Conservation (phyloP, 768 basidiomycete genomes). For the Pisolithus marmoratus region DNA sequence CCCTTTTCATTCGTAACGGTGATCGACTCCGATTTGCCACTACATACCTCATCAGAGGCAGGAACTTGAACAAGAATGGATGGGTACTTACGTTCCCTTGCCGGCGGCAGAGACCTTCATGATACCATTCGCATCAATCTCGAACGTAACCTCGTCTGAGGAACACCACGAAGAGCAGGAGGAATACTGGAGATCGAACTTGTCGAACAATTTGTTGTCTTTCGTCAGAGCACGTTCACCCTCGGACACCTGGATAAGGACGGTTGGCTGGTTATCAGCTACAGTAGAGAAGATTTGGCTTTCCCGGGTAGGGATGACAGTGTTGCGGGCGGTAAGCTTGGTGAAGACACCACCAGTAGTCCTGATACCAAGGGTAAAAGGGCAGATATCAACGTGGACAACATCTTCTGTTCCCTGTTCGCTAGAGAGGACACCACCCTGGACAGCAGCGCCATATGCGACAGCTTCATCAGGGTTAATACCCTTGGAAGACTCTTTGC, state of each 20-base stretch:
- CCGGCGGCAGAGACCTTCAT: constrained; percentile 91
- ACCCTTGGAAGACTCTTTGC: constrained; percentile 94
- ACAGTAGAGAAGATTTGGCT: constrained; percentile 88
- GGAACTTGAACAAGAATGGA: not conserved
- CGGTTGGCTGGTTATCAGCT: constrained; percentile 90
- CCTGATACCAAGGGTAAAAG: constrained; percentile 97
- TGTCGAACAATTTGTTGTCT: constrained; percentile 98
- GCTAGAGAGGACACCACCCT: constrained; percentile 96
- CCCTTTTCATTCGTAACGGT: constrained; percentile 97
- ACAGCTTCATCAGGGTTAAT: constrained; percentile 99
- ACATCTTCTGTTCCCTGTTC: constrained; percentile 87
- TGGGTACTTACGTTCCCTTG: constrained; percentile 76
- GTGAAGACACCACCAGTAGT: constrained; percentile 98
- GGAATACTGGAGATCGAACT: constrained; percentile 94
- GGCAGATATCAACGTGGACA: constrained; percentile 94
- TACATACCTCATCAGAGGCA: constrained; percentile 15
- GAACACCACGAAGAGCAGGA: constrained; percentile 92
- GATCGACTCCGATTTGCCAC: constrained; percentile 82
- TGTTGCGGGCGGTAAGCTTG: constrained; percentile 95
- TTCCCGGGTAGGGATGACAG: constrained; percentile 97
- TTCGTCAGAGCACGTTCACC: constrained; percentile 96
- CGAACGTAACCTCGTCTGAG: constrained; percentile 98
- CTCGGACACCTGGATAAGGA: constrained; percentile 96
- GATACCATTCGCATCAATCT: constrained; percentile 93
- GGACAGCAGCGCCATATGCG: constrained; percentile 97